These are phyloP conservation scores for Phaeolepiota aurea DNA, from an alignment of 768 basidiomycete species.

Conservation along the genomic window DNA sequence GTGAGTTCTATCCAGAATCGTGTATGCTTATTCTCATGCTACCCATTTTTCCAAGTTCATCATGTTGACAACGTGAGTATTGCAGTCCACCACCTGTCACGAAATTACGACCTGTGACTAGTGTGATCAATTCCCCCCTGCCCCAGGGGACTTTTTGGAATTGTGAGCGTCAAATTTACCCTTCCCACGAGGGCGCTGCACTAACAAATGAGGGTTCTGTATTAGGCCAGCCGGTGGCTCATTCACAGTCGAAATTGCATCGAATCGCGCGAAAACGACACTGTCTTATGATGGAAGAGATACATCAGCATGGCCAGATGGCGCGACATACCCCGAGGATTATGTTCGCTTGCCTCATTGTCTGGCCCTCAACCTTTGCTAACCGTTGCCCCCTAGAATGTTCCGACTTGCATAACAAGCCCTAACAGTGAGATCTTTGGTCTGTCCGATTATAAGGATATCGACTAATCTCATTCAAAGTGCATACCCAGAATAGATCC, in stretches of 20 bases:
- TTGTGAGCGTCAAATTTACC: slow-evolving; percentile 20
- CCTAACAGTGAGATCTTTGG: slow-evolving; percentile 34
- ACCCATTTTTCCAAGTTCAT: slow-evolving; percentile 21
- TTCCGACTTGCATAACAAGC: slow-evolving; percentile 30
- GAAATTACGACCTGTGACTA: no score
- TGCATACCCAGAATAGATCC: slow-evolving; percentile 43
- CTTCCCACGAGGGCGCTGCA: neutral
- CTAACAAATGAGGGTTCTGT: neutral
- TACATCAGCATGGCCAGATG: slow-evolving; percentile 38
- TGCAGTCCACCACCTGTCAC: no score
- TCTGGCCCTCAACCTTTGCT: neutral
- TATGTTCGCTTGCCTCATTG: slow-evolving; percentile 23
- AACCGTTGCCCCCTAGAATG: slow-evolving; percentile 16
- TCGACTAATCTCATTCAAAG: no score
- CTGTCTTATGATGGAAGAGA: slow-evolving; percentile 31
- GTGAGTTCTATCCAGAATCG: no score
- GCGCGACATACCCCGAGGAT: slow-evolving; percentile 31
- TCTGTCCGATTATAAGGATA: no score
- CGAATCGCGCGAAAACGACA: slow-evolving; percentile 39
- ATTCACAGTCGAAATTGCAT: slow-evolving; percentile 40
- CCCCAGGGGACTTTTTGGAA: slow-evolving; percentile 30
- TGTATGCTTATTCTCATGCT: no score
- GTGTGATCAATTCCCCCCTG: slow-evolving; percentile 36
- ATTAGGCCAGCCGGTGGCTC: slow-evolving; percentile 37
- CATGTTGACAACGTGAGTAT: slow-evolving; percentile 22